phyloP scores from a whole-genome alignment of 2,329 filamentous ascomycete genomes.

The Colletotrichum camelliae region DNA sequence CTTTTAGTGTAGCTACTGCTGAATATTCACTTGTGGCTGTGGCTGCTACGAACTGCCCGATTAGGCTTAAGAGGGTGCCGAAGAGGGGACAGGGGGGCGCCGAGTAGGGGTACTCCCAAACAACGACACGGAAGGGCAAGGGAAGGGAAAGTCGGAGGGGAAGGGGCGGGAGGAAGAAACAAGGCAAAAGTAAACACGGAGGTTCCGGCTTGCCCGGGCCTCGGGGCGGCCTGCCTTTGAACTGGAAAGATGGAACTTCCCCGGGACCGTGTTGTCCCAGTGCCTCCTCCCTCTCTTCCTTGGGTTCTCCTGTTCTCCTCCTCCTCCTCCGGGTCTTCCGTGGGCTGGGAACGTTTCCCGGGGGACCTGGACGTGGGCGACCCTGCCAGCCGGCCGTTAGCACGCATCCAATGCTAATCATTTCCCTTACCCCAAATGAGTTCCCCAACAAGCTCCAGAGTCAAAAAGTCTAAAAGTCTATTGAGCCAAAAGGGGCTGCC shows the following conservation, averaged over 20 bases:
- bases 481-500: background rate
- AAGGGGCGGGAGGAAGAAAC: background rate
- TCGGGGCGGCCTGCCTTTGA: background rate
- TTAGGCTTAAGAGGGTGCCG: too few relatives aligned
- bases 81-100: too few relatives aligned
- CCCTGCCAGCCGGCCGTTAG: background rate
- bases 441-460: background rate
- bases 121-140: background rate
- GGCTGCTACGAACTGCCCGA: too few relatives aligned
- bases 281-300: background rate
- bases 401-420: background rate
- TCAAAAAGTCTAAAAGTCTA: background rate
- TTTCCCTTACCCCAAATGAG: background rate
- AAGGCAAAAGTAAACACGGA: background rate
- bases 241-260: background rate
- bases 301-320: too few relatives aligned
- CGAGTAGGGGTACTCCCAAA: too few relatives aligned
- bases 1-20: too few relatives aligned
- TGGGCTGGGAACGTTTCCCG: background rate
- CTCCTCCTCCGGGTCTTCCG: background rate
- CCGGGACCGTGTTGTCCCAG: constrained; percentile 2
- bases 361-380: background rate
- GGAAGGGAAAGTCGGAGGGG: background rate
- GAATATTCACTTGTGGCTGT: too few relatives aligned
- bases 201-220: background rate